These are phyloP conservation scores for Prosopis cineraria DNA, from an alignment of 306 rosid species.

Conservation along the genomic window DNA sequence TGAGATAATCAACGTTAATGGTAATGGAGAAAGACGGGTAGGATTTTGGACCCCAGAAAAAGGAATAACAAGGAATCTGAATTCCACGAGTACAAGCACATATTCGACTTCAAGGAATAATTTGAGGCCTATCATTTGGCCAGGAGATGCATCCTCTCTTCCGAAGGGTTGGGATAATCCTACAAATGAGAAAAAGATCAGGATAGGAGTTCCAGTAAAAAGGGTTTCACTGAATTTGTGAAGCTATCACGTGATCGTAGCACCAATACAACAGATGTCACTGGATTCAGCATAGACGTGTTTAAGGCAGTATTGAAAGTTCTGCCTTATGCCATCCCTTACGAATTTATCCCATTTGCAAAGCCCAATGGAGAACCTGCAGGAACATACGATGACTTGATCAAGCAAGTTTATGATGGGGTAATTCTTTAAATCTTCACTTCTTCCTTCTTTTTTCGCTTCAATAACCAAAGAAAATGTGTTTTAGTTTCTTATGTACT, in stretches of 20 bases:
- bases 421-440: constrained; percentile 32
- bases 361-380: constrained; percentile 10
- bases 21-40: constrained; percentile 40
- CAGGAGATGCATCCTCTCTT: constrained; percentile 42
- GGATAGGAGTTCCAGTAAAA: constrained; percentile 49
- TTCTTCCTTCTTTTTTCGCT: background rate
- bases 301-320: constrained; percentile 44
- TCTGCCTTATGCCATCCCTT: constrained; percentile 45
- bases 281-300: constrained; percentile 58
- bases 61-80: constrained; percentile 40
- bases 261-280: constrained; percentile 17
- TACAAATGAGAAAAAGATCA: constrained; percentile 41
- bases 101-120: constrained; percentile 29
- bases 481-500: background rate
- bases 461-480: background rate
- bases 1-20: constrained; percentile 51
- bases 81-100: background rate
- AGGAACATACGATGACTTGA: constrained; percentile 46
- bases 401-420: constrained; percentile 48
- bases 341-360: constrained; percentile 49
- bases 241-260: background rate
- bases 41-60: constrained; percentile 55
- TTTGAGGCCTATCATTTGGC: constrained; percentile 52
- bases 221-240: constrained; percentile 40
- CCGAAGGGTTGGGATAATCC: constrained; percentile 68